Evolutionary conservation across 805 yeast genomes (phyloP).

Genomic region (Candida taoyuanica): DNA sequence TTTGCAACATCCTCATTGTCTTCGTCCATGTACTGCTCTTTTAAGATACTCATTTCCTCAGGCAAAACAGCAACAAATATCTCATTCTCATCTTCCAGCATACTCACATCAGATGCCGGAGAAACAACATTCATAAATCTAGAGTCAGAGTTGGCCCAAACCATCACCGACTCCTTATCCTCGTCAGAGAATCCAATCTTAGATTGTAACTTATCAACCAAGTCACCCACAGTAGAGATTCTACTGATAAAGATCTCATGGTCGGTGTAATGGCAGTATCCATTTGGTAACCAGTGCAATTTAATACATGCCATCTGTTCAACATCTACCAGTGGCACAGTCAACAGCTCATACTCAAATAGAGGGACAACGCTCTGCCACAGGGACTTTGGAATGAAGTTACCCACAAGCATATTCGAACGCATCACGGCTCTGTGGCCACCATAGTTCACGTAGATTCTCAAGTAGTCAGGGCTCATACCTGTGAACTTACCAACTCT

Average conservation of each 20-base stretch:
- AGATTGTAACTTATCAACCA: constrained; percentile 51
- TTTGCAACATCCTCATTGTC: constrained; percentile 13
- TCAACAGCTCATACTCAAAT: constrained; percentile 74
- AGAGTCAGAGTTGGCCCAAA: constrained; percentile 48
- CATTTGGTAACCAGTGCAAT: constrained; percentile 69
- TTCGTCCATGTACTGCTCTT: constrained; percentile 21
- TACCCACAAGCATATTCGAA: constrained; percentile 29
- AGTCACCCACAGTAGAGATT: constrained; percentile 48
- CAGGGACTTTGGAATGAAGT: constrained; percentile 31
- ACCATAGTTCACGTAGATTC: constrained; percentile 59
- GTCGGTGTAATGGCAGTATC: constrained; percentile 63
- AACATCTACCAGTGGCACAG: constrained; percentile 66
- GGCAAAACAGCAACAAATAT: constrained; percentile 47
- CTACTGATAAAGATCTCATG: constrained; percentile 68
- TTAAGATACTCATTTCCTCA: constrained; percentile 22
- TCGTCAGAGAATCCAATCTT: constrained; percentile 49
- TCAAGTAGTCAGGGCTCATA: constrained; percentile 55
- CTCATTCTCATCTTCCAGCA: constrained; percentile 33
- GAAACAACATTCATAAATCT: constrained; percentile 34
- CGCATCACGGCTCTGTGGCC: constrained; percentile 51
- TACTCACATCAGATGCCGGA: constrained; percentile 34
- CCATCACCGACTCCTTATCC: constrained; percentile 41
- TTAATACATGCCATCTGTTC: constrained; percentile 69
- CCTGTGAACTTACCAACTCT: constrained; percentile 51
- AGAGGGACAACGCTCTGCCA: constrained; percentile 33